Evolutionary conservation across 2,329 filamentous ascomycete genomes (phyloP).

Genomic region (Cladophialophora yegresii): DNA sequence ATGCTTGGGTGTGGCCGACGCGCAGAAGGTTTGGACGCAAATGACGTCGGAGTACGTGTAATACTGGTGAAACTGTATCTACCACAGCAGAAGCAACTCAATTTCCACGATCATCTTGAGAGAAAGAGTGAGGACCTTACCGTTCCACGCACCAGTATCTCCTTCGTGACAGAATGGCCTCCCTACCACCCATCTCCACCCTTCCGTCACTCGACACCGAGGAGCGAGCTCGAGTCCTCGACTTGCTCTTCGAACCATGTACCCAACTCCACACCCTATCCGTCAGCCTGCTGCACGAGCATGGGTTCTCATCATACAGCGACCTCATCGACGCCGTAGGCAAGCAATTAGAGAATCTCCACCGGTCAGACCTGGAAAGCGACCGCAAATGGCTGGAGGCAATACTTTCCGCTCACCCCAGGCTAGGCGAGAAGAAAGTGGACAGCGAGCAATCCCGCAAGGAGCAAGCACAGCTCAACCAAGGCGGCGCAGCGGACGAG

Average conservation of each 20-base stretch:
- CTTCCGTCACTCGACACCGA: slow-evolving; percentile 28
- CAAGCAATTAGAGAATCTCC: slow-evolving; percentile 62
- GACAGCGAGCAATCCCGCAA: slow-evolving; percentile 78
- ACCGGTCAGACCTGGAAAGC: slow-evolving; percentile 52
- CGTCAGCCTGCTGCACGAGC: slow-evolving; percentile 64
- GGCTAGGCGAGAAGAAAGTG: slow-evolving; percentile 77
- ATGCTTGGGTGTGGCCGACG: slow-evolving; percentile 14
- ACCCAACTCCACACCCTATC: slow-evolving; percentile 71
- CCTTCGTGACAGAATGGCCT: slow-evolving; percentile 16
- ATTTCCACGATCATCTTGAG: background rate
- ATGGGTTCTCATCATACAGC: slow-evolving; percentile 66
- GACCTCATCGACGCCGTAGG: slow-evolving; percentile 69
- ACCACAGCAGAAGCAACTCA: too few relatives aligned
- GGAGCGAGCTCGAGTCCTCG: slow-evolving; percentile 31
- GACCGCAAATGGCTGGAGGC: slow-evolving; percentile 63
- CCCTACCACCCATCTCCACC: slow-evolving; percentile 52
- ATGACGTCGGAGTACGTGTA: too few relatives aligned
- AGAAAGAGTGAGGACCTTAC: background rate
- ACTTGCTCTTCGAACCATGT: slow-evolving; percentile 63
- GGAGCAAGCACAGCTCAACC: slow-evolving; percentile 76
- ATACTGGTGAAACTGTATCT: too few relatives aligned
- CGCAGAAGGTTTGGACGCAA: background rate
- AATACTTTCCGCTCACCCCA: slow-evolving; percentile 79
- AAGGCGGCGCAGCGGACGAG: slow-evolving; percentile 53
- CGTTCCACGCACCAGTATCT: background rate